Evolutionary conservation across 768 basidiomycete genomes (phyloP).

Genomic region (Chiua virens): DNA sequence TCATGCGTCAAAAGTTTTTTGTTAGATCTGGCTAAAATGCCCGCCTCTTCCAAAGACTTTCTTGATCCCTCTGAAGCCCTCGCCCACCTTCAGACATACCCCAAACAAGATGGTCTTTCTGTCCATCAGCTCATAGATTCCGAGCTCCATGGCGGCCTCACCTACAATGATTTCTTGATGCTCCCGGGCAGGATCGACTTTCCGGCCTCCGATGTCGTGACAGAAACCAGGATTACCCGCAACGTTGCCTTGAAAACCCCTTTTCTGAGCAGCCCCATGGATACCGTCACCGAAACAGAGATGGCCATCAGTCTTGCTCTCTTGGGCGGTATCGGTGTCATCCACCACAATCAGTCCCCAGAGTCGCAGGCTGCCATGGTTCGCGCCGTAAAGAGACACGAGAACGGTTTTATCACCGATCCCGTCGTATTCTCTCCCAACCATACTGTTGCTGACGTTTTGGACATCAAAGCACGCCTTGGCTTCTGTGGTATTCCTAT

Average conservation of each 20-base stretch:
- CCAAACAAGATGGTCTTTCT: conserved; percentile 77
- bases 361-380: conserved; percentile 95
- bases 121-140: conserved; percentile 88
- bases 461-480: conserved; percentile 87
- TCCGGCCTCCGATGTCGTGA: conserved; percentile 71
- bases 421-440: conserved; percentile 85
- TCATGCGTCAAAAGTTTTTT: neutral
- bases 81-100: conserved; percentile 71
- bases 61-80: conserved; percentile 75
- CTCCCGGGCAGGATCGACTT: conserved; percentile 97
- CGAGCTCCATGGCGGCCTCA: conserved; percentile 82
- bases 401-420: conserved; percentile 97
- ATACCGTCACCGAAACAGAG: conserved; percentile 94
- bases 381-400: conserved; percentile 94
- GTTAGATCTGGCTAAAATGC: conserved; percentile 34
- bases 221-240: conserved; percentile 85
- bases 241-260: conserved; percentile 93
- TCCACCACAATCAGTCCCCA: conserved; percentile 91
- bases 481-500: conserved; percentile 98
- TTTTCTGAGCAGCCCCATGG: conserved; percentile 98
- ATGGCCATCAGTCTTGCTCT: conserved; percentile 96
- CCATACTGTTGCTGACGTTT: conserved; percentile 81
- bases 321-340: conserved; percentile 95
- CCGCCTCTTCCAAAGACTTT: conserved; percentile 34
- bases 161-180: conserved; percentile 96